phyloP scores from a whole-genome alignment of 2,329 filamentous ascomycete genomes.

The Ceratocystiopsis brevicomis region DNA sequence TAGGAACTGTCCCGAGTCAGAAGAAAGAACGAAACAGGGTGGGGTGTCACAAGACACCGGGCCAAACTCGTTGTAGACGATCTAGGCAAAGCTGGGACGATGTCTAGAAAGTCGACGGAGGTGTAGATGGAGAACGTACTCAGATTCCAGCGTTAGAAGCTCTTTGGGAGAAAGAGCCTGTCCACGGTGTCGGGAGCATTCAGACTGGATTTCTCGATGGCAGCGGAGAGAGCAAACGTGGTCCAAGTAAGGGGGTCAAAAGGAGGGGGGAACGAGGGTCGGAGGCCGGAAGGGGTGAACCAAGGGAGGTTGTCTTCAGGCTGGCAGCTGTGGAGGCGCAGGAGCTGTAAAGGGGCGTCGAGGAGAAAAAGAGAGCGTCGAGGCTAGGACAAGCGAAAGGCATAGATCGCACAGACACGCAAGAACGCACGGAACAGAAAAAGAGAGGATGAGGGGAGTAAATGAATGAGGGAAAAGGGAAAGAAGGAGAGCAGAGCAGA shows the following conservation, averaged over 20 bases:
- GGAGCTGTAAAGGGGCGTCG: neutral
- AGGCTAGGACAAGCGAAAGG: neutral
- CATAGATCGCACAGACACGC: neutral
- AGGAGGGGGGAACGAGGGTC: no score
- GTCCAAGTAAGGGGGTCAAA: neutral
- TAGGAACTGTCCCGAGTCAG: no score
- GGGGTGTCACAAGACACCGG: no score
- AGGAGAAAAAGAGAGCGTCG: no score
- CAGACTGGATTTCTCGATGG: conserved; percentile 2
- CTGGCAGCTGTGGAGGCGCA: neutral
- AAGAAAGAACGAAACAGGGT: no score
- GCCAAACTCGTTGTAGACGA: no score
- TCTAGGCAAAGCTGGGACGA: no score
- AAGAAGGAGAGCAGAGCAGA: neutral
- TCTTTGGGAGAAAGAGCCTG: conserved; percentile 5
- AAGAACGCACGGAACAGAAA: neutral
- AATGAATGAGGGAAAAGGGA: neutral
- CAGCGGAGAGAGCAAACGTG: neutral
- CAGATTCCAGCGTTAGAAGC: conserved; percentile 4
- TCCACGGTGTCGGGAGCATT: conserved; percentile 4
- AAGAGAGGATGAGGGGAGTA: neutral
- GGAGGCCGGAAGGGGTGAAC: neutral
- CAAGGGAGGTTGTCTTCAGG: neutral
- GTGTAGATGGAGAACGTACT: neutral
- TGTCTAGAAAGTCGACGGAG: no score